Percentiles rank a stretch among this genome's conserved stretches.
Conservation (phyloP, 345 rosid species). For the Acer negundo region DNA sequence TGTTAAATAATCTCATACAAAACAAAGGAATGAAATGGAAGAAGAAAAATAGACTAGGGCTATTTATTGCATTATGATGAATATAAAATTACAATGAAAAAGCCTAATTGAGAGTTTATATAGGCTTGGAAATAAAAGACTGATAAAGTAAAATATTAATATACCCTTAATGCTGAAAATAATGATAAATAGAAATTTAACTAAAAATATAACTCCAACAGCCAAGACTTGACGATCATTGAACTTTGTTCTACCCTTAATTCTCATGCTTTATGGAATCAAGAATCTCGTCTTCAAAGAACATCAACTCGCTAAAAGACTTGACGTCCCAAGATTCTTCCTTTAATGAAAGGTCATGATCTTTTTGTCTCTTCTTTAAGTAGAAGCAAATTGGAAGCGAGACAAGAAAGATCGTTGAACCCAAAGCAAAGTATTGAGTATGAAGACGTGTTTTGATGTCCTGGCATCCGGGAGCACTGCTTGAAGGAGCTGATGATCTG, state of each 20-base stretch:
- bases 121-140: too few species aligned
- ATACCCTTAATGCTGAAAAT: too few species aligned
- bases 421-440: constrained; percentile 53
- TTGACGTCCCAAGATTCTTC: constrained; percentile 81
- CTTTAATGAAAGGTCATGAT: constrained; percentile 48
- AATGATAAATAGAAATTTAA: too few species aligned
- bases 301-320: constrained; percentile 67
- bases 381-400: constrained; percentile 52
- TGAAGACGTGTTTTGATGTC: constrained; percentile 41
- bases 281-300: constrained; percentile 77
- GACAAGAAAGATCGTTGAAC: constrained; percentile 49
- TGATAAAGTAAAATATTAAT: too few species aligned
- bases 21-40: too few species aligned
- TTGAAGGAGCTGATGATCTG: constrained; percentile 48
- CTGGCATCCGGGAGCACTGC: constrained; percentile 48
- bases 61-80: too few species aligned
- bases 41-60: too few species aligned
- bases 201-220: too few species aligned
- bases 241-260: neutral
- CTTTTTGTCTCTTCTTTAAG: constrained; percentile 57
- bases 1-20: too few species aligned
- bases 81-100: too few species aligned
- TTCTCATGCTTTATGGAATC: constrained; percentile 86
- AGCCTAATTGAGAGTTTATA: too few species aligned
- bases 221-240: too few species aligned